phyloP scores from a whole-genome alignment of 805 yeast species.

The Starmera quercuum region DNA sequence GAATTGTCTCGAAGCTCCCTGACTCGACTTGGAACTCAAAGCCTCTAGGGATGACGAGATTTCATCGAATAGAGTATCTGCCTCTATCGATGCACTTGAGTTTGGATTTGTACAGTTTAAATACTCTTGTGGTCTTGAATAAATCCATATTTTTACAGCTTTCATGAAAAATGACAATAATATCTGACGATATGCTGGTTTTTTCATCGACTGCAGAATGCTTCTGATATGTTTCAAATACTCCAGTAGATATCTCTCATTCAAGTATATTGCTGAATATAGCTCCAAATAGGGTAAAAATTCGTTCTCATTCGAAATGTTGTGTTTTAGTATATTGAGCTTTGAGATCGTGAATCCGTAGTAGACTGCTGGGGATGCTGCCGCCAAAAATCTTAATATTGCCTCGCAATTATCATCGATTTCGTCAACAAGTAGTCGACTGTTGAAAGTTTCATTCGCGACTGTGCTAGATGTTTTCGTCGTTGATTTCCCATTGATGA shows the following conservation, averaged over 20 bases:
- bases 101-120: constrained; percentile 17
- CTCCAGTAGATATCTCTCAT: constrained; percentile 25
- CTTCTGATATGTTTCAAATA: constrained; percentile 33
- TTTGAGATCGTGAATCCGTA: constrained; percentile 25
- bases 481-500: constrained; percentile 18
- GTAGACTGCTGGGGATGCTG: constrained; percentile 40
- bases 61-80: constrained; percentile 30
- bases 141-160: constrained; percentile 40
- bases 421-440: constrained; percentile 17
- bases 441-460: constrained; percentile 13
- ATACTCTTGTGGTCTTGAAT: constrained; percentile 40
- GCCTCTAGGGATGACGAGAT: constrained; percentile 20
- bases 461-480: constrained; percentile 5
- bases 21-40: constrained; percentile 4
- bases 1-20: constrained; percentile 13
- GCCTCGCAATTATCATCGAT: constrained; percentile 33
- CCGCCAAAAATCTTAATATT: constrained; percentile 38
- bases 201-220: constrained; percentile 28
- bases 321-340: constrained; percentile 24
- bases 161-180: constrained; percentile 38
- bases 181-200: constrained; percentile 38
- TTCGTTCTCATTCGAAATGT: constrained; percentile 27
- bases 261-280: constrained; percentile 34
- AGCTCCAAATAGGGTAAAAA: constrained; percentile 38
- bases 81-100: constrained; percentile 16